Evolutionary conservation across 2,329 filamentous ascomycete genomes (phyloP).

Genomic region (Aspergillus ustus): DNA sequence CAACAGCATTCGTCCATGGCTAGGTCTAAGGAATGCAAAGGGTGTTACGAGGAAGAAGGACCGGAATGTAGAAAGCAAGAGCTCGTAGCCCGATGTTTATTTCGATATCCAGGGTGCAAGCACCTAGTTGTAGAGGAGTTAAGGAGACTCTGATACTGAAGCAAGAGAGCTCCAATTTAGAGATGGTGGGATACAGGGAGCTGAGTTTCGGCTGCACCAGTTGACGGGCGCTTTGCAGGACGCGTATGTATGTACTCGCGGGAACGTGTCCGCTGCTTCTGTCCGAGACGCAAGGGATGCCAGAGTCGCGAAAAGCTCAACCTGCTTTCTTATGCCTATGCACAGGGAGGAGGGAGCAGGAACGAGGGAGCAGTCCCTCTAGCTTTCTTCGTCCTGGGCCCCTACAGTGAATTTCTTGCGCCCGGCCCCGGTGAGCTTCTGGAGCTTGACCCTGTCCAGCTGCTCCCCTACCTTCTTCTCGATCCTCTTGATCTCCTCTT

Average conservation of each 20-base stretch:
- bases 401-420: conserved; percentile 87
- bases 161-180: conserved; percentile 1
- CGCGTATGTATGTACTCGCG: conserved; percentile 36
- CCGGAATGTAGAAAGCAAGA: conserved; percentile 39
- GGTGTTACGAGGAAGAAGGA: conserved; percentile 30
- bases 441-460: conserved; percentile 85
- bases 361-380: too few relatives aligned
- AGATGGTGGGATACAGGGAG: conserved; percentile 28
- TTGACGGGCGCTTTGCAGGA: conserved; percentile 30
- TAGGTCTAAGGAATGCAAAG: conserved; percentile 37
- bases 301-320: conserved; percentile 25
- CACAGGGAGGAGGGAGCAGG: conserved; percentile 32
- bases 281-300: conserved; percentile 38
- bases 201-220: conserved; percentile 34
- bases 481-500: conserved; percentile 96
- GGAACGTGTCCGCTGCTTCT: conserved; percentile 41
- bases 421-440: conserved; percentile 81
- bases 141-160: conserved; percentile 25
- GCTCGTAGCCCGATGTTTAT: conserved; percentile 16
- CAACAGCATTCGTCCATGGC: conserved; percentile 29
- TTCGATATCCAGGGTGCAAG: conserved; percentile 27
- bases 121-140: conserved; percentile 21
- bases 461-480: conserved; percentile 93
- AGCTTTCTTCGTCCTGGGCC: conserved; percentile 67
- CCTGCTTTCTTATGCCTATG: conserved; percentile 33